Evolutionary conservation across 2,329 filamentous ascomycete genomes (phyloP).

Genomic region (Tolypocladium album): DNA sequence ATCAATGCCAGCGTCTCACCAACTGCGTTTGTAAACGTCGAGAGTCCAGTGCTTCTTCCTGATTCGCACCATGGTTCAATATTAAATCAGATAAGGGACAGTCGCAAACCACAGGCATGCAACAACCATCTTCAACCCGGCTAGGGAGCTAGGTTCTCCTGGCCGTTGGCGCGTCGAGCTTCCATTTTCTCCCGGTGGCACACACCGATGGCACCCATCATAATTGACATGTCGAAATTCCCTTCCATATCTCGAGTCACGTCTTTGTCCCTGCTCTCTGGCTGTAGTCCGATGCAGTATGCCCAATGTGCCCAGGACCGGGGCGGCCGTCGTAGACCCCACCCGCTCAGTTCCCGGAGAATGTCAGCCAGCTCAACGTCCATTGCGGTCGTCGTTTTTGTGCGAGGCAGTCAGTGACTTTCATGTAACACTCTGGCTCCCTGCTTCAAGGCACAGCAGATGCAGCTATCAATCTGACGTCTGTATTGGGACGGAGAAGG

Average conservation of each 20-base stretch:
- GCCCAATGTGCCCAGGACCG: neutral
- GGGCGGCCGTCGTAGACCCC: neutral
- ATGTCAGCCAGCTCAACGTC: neutral
- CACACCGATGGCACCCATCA: neutral
- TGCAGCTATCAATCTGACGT: neutral
- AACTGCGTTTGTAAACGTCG: neutral
- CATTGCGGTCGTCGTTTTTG: neutral
- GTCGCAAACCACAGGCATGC: neutral
- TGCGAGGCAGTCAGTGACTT: neutral
- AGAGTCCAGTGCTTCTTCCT: neutral
- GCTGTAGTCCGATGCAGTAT: neutral
- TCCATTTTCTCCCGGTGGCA: neutral
- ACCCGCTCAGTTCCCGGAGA: neutral
- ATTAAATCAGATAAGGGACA: neutral
- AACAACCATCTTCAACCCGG: neutral
- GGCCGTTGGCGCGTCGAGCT: neutral
- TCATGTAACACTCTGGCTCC: neutral
- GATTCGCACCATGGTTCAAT: neutral
- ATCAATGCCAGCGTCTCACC: neutral
- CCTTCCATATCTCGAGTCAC: neutral
- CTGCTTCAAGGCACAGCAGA: neutral
- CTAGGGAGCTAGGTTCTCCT: neutral
- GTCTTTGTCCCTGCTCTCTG: too few relatives aligned
- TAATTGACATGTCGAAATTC: neutral
- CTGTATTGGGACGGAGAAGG: neutral